Base-by-base conservation (phyloP, 2,329 filamentous ascomycete genomes). In the Dendrostoma leiphaemia region DNA sequence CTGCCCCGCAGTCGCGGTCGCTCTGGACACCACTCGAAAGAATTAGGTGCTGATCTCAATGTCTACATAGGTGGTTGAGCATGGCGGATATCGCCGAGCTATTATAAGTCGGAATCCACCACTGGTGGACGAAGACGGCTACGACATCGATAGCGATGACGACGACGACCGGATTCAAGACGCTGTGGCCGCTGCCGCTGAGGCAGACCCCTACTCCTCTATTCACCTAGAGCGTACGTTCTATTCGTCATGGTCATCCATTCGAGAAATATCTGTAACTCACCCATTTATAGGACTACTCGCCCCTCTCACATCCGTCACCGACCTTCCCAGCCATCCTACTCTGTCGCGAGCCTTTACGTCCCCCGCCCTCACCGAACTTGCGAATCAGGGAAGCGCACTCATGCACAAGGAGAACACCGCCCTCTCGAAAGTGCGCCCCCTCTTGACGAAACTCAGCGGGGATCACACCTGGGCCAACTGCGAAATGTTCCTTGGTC, bases 331-430 rank as follows among this genome's bases (percentile, higher is more conserved):
- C 13, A 80, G 79, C 53, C 90, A 94, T 66, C 86, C 89, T 48
- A 87, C 87, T 23, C 75, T 92, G 37, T 90, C 88, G 57, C 79
- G 84, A 61, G 85, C 90, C 0, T 94, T 91, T 67, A 86, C 80
- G 13, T 90, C 88, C 47, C 85, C 83, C 61, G 89, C 87, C 10
- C 78, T 94, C 17, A 85, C 83, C 47, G 82, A 89, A 59, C 80
- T 95, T 52, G 83, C 86, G 17, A 77, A 78, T 41, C 85, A 92
- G 69, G 86, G 84, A 51, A 81, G 83, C 60, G 78, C 82, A 53
- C 86, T 90, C 61, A 83, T 90, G 75, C 84, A 89, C 54, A 87
- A 88, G 65, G 90, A 94, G 66, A 88, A 88, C 59, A 75, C 77
- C 24, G 84, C 85, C 5, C 73, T 93, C 10, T 90, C 86, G 82